Percentiles rank a stretch among this genome's conserved stretches.
Conservation (phyloP, 2,329 filamentous ascomycete species). For the Cadophora malorum region DNA sequence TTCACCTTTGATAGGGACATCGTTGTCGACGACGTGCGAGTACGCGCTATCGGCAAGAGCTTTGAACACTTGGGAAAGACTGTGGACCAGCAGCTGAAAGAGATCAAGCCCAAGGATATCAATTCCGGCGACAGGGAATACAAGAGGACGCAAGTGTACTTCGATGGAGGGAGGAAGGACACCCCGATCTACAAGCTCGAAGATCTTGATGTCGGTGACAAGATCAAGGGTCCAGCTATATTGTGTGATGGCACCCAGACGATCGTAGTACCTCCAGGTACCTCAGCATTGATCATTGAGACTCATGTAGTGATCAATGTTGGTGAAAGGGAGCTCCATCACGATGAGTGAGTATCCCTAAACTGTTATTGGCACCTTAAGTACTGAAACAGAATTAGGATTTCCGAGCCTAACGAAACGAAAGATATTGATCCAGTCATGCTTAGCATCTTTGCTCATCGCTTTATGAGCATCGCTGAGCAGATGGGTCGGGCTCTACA, state of each 20-base stretch:
- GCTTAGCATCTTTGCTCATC: slow-evolving; percentile 79
- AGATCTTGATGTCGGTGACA: slow-evolving; percentile 73
- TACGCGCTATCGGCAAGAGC: slow-evolving; percentile 87
- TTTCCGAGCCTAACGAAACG: slow-evolving; percentile 44
- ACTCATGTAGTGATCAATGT: slow-evolving; percentile 92
- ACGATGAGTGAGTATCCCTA: slow-evolving; percentile 50
- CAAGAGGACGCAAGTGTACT: slow-evolving; percentile 76
- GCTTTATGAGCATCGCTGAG: slow-evolving; percentile 86
- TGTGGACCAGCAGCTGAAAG: slow-evolving; percentile 81
- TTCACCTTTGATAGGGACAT: slow-evolving; percentile 90
- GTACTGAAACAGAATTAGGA: slow-evolving; percentile 20
- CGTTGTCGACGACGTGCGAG: slow-evolving; percentile 87
- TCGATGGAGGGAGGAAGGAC: slow-evolving; percentile 77
- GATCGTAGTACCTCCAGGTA: slow-evolving; percentile 83
- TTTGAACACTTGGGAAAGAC: slow-evolving; percentile 81
- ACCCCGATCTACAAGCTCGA: slow-evolving; percentile 86
- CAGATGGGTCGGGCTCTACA: slow-evolving; percentile 82
- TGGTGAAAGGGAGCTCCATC: slow-evolving; percentile 60
- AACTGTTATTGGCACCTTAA: background rate
- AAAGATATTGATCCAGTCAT: slow-evolving; percentile 74
- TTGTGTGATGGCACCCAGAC: slow-evolving; percentile 90
- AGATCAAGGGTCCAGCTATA: slow-evolving; percentile 81
- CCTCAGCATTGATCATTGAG: slow-evolving; percentile 77
- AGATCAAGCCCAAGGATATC: slow-evolving; percentile 62
- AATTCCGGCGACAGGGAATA: slow-evolving; percentile 63